These are phyloP conservation scores for Candida tibetensis DNA, from an alignment of 805 yeast species.

Conservation along the genomic window DNA sequence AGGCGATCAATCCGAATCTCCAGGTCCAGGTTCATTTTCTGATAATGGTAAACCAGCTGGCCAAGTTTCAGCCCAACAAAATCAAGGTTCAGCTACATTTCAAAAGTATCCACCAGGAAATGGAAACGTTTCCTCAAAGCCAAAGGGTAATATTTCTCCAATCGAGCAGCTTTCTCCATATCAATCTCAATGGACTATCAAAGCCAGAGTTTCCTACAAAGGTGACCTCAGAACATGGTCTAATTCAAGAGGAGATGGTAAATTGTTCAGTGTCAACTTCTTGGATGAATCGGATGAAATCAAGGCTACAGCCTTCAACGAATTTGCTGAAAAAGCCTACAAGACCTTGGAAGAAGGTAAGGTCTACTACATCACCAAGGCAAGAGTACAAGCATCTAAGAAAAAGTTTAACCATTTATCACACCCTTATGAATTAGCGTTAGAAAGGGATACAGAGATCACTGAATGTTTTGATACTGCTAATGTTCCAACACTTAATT, in stretches of 20 bases:
- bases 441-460: constrained; percentile 76
- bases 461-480: constrained; percentile 60
- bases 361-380: constrained; percentile 80
- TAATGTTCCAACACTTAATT: constrained; percentile 76
- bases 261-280: constrained; percentile 81
- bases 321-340: constrained; percentile 74
- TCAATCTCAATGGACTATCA: constrained; percentile 86
- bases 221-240: constrained; percentile 87
- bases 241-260: constrained; percentile 84
- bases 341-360: constrained; percentile 82
- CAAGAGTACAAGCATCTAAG: constrained; percentile 78
- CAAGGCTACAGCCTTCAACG: constrained; percentile 91
- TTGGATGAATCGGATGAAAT: constrained; percentile 95
- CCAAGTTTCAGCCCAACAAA: constrained; percentile 9
- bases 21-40: constrained; percentile 9
- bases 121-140: constrained; percentile 1
- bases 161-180: constrained; percentile 90
- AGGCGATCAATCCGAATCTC: constrained; percentile 4
- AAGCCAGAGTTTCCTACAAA: constrained; percentile 86
- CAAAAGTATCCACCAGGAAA: constrained; percentile 8
- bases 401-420: constrained; percentile 79
- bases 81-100: constrained; percentile 9
- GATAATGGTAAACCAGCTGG: constrained; percentile 8
- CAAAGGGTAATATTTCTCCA: constrained; percentile 50
- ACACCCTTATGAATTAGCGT: constrained; percentile 83